Evolutionary conservation across 2,329 filamentous ascomycete species (phyloP).

Genomic region (Diaporthe ilicicola): DNA sequence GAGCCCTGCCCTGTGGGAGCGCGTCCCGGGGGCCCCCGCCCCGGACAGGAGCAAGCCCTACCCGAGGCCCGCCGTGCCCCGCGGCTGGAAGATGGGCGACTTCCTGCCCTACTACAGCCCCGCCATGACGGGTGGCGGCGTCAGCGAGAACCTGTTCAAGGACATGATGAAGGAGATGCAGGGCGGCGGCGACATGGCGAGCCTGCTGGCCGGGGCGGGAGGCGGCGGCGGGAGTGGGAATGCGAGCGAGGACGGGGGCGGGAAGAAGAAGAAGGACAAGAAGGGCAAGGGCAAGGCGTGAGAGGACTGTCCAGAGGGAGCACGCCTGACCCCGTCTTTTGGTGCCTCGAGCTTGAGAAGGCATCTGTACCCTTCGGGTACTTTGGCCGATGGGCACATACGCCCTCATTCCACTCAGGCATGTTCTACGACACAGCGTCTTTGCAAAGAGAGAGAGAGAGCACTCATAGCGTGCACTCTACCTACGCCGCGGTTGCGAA

Average conservation of each 20-base stretch:
- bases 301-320: constrained; percentile 32
- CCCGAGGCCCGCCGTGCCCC: constrained; percentile 77
- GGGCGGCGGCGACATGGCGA: constrained; percentile 49
- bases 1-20: constrained; percentile 72
- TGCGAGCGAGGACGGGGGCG: constrained; percentile 40
- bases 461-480: not conserved
- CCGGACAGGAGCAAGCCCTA: constrained; percentile 70
- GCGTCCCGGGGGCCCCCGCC: constrained; percentile 77
- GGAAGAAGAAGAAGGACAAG: constrained; percentile 57
- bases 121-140: constrained; percentile 89
- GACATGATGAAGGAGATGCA: constrained; percentile 97
- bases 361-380: not conserved
- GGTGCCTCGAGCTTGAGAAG: not conserved
- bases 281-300: constrained; percentile 55
- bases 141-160: constrained; percentile 93
- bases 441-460: not conserved
- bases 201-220: constrained; percentile 38
- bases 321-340: not conserved
- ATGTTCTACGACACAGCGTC: not conserved
- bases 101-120: constrained; percentile 88
- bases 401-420: not conserved
- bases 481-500: not conserved
- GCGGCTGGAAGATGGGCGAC: constrained; percentile 89
- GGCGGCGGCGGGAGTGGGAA: constrained; percentile 42
- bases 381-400: too few relatives aligned